Percentiles rank a stretch among this genome's conserved stretches.
These are phyloP conservation scores for Xylaria sp. DNA, from an alignment of 2,329 filamentous ascomycete genomes.

Conservation along the genomic window DNA sequence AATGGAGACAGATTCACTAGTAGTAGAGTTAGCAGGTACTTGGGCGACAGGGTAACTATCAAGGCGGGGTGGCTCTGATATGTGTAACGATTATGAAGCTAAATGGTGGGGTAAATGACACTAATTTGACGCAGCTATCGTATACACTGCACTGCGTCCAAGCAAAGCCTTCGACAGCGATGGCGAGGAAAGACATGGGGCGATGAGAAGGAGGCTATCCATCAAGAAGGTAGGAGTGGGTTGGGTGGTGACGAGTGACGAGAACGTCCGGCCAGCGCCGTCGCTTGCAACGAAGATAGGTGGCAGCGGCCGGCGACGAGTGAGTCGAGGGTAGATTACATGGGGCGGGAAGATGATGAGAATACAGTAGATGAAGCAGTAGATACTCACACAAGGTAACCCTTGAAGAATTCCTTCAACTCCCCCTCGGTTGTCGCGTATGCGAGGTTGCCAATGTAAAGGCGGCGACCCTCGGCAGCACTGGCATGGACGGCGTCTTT, in stretches of 20 bases:
- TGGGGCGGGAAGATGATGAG: too few relatives aligned
- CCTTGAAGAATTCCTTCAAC: conserved; percentile 99
- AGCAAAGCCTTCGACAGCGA: background rate
- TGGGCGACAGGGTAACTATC: background rate
- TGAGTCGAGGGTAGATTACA: background rate
- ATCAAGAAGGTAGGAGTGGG: background rate
- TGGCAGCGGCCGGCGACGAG: background rate
- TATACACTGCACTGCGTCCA: too few relatives aligned
- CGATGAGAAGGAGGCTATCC: background rate
- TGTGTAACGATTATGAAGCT: background rate
- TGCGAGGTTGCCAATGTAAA: conserved; percentile 99
- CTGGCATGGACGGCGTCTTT: conserved; percentile 90
- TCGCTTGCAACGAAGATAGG: background rate
- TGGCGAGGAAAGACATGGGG: background rate
- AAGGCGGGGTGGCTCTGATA: background rate
- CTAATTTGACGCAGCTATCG: background rate
- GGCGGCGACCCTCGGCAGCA: conserved; percentile 96
- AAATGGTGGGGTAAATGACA: background rate
- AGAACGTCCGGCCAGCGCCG: too few relatives aligned
- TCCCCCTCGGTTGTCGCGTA: conserved; percentile 99
- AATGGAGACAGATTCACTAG: conserved; percentile 95
- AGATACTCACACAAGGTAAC: conserved; percentile 89
- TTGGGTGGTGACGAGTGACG: background rate
- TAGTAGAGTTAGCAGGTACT: conserved; percentile 16
- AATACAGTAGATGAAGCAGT: background rate